Base-by-base conservation (phyloP, 1,139 yeast genomes). In the Suhomyces bolitotheri region DNA sequence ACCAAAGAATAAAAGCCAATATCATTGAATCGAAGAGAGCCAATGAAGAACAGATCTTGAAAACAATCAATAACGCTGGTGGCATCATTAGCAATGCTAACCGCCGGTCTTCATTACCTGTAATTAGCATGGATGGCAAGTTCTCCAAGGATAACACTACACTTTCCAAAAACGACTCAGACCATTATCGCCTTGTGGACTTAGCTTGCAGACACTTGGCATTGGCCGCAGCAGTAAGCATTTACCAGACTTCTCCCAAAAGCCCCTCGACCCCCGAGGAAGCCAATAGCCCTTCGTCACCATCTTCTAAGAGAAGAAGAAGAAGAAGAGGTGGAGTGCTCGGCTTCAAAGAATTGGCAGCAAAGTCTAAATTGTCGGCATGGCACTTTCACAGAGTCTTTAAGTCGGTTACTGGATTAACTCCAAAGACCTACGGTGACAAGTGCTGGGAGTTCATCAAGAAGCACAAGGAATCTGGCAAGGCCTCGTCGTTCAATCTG, bases 321-420 rank as follows among this genome's bases (percentile, higher is more conserved):
- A 65, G 72, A 53, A 76, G 90, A 66, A 73, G 95, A 56, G 96
- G 96, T 16, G 96, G 95, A 24, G 89, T 87, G 9, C 65, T 87
- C 30, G 96, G 96, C 0, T 87, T 87, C 62, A 85, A 87, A 58
- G 96, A 87, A 57, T 71, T 87, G 54, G 96, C 95, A 6, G 82
- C 88, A 12, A 84, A 86, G 54, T 82, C 90, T 9, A 85, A 83
- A 47, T 71, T 87, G 40, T 78, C 87, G 16, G 95, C 96, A n/a
- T 87, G 96, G 96, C 96, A 87, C 62, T 87, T 87, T 60, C 96
- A 87, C 64, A 69, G 96, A 36, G 95, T 87, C 22, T 87, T 87
- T 66, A 82, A 88, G 58, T 77, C 83, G 26, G 88, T 87, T 39
- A 84, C 95, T 11, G 90, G 92, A 1, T 71, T 86, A 43, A 87